Evolutionary conservation across 1,284 basidiomycete genomes (phyloP).

Genomic region (Vanrija sp.): DNA sequence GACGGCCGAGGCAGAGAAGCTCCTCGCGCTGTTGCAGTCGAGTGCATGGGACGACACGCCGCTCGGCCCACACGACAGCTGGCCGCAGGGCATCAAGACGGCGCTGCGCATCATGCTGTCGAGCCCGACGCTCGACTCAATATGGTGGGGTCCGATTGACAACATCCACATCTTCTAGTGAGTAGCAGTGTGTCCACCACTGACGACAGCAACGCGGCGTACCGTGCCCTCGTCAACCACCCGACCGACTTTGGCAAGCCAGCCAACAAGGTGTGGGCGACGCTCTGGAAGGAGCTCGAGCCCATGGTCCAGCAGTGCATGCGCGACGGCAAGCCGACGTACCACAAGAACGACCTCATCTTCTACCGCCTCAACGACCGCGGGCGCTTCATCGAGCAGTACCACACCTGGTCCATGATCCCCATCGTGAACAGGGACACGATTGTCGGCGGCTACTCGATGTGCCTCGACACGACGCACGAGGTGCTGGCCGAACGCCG

Average conservation of each 20-base stretch:
- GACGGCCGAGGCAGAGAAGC: too few species aligned
- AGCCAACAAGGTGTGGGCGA: constrained; percentile 26
- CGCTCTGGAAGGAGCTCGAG: constrained; percentile 24
- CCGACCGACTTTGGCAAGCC: constrained; percentile 30
- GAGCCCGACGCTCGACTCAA: too few species aligned
- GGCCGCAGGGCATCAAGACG: too few species aligned
- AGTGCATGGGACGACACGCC: too few species aligned
- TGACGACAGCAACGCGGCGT: too few species aligned
- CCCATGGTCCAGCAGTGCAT: constrained; percentile 16
- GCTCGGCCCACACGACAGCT: too few species aligned
- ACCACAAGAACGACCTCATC: constrained; percentile 29
- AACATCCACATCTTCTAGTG: too few species aligned
- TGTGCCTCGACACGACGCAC: constrained; percentile 16
- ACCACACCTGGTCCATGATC: constrained; percentile 37
- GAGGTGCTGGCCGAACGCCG: constrained; percentile 17
- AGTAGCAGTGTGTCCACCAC: too few species aligned
- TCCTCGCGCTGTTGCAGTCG: too few species aligned
- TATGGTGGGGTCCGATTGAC: too few species aligned
- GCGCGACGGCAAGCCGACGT: constrained; percentile 11
- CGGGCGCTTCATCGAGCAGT: constrained; percentile 27
- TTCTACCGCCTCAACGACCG: constrained; percentile 20
- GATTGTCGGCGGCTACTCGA: constrained; percentile 20
- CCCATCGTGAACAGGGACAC: constrained; percentile 26
- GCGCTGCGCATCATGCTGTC: too few species aligned
- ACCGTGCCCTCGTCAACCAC: constrained; percentile 21